A percentile compares a stretch with the other conserved stretches of the same genome.
phyloP scores from a whole-genome alignment of 352 stramenopile species.

The Vaucheria bursata region DNA sequence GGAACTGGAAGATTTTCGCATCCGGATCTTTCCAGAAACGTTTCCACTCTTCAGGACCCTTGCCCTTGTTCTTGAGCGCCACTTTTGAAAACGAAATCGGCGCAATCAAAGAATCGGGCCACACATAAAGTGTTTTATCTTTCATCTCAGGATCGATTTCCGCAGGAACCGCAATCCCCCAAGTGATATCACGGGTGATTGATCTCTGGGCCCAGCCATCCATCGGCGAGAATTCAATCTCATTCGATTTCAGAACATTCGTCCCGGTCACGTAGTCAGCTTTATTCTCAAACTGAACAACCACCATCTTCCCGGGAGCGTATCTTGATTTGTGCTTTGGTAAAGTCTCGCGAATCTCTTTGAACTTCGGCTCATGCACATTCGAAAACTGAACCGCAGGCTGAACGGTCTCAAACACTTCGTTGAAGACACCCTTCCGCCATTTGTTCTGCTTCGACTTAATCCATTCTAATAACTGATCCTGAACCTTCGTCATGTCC shows the following conservation, averaged over 20 bases:
- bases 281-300: not conserved
- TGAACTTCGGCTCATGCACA: not conserved
- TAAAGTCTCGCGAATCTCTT: not conserved
- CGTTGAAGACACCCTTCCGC: not conserved
- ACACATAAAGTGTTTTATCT: not conserved
- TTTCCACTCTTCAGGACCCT: not conserved
- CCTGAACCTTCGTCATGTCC: not conserved
- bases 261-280: not conserved
- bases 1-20: not conserved
- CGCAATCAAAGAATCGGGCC: not conserved
- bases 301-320: not conserved
- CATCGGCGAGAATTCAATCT: not conserved
- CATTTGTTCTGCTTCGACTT: not conserved
- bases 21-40: slow-evolving; percentile 2
- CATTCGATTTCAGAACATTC: not conserved
- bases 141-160: slow-evolving; percentile 1
- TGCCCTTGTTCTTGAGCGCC: not conserved
- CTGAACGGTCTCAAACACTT: slow-evolving; percentile 1
- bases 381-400: not conserved
- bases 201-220: not conserved
- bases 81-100: not conserved
- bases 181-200: not conserved
- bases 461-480: not conserved
- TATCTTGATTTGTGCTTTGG: not conserved
- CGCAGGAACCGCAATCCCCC: not conserved